Percentiles rank a stretch among this genome's conserved stretches.
Conservation (phyloP, 495 filamentous ascomycete genomes). For the Penicillium pancosmium region DNA sequence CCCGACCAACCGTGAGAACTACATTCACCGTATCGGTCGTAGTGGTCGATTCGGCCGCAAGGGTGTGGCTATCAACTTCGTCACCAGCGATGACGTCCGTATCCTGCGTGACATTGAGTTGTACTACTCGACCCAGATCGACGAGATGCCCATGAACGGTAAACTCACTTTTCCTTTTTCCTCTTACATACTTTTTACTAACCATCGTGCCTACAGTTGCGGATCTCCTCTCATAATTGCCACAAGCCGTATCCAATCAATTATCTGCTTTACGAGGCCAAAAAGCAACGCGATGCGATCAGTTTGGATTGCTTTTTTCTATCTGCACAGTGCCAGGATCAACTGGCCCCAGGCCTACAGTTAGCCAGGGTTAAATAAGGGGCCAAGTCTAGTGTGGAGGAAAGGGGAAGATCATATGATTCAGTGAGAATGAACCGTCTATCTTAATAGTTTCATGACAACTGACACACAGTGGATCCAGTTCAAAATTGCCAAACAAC, state of each 20-base stretch:
- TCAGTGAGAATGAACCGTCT: conserved; percentile 21
- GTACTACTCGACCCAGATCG: conserved; percentile 98
- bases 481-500: conserved; percentile 22
- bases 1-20: conserved; percentile 98
- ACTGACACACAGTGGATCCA: conserved; percentile 6
- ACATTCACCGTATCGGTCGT: conserved; percentile 97
- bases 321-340: not conserved
- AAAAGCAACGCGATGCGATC: conserved; percentile 13
- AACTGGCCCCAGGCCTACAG: not conserved
- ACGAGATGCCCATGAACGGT: conserved; percentile 99
- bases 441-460: not conserved
- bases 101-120: conserved; percentile 97
- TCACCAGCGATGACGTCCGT: conserved; percentile 94
- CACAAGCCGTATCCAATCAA: conserved; percentile 2
- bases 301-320: not conserved
- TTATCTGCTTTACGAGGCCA: conserved; percentile 12
- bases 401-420: conserved; percentile 35
- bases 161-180: conserved; percentile 11
- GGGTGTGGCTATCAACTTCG: conserved; percentile 99
- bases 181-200: conserved; percentile 13
- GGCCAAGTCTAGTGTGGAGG: conserved; percentile 37
- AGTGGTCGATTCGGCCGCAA: conserved; percentile 96
- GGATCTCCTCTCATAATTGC: conserved; percentile 47
- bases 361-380: conserved; percentile 10
- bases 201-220: conserved; percentile 34